Conservation (phyloP, 108 stramenopile genomes). For the Cafeteria roenbergensis region DNA sequence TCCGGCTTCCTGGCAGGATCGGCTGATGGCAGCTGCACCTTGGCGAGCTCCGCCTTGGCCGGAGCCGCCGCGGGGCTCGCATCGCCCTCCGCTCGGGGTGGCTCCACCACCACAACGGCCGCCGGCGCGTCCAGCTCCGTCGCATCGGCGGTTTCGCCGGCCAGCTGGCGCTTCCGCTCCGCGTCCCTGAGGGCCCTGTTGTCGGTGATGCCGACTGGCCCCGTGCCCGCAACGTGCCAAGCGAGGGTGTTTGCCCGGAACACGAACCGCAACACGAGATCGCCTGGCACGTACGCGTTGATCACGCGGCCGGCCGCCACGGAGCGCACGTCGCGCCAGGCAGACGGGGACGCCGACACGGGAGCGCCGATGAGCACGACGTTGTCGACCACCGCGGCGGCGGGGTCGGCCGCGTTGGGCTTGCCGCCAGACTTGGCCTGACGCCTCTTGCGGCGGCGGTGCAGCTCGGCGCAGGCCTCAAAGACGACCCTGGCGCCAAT, state of each 20-base stretch:
- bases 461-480: conserved; percentile 49
- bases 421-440: not conserved
- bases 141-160: too few species aligned
- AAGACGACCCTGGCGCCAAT: conserved; percentile 87
- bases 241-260: conserved; percentile 47
- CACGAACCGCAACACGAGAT: conserved; percentile 71
- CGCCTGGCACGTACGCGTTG: conserved; percentile 72
- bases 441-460: not conserved
- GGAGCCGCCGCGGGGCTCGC: too few species aligned
- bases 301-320: conserved; percentile 77
- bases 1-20: too few species aligned
- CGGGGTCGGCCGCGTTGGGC: not conserved
- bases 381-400: conserved; percentile 5
- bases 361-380: conserved; percentile 19
- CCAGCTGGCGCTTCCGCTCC: too few species aligned
- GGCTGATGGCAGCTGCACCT: too few species aligned
- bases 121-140: too few species aligned
- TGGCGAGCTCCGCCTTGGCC: too few species aligned
- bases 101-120: too few species aligned
- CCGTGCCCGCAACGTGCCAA: not conserved
- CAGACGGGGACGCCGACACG: not conserved
- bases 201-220: not conserved
- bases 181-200: too few species aligned
- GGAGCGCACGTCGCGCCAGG: conserved; percentile 62
- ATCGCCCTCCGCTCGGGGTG: too few species aligned